These are phyloP conservation scores for Manihot esculenta DNA, from an alignment of 441 rosid species.

Conservation along the genomic window DNA sequence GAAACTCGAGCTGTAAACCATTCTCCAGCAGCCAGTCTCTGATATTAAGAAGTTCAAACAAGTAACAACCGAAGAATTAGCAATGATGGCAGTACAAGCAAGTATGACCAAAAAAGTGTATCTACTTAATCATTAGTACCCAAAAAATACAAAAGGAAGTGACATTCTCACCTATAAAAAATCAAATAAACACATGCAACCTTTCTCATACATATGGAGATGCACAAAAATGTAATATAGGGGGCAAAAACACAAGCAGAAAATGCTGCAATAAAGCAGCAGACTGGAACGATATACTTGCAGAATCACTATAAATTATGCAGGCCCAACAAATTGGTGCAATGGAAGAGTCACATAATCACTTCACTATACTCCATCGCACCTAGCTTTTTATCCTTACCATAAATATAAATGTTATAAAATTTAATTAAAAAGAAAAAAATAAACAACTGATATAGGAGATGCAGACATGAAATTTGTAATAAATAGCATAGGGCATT, in stretches of 20 bases:
- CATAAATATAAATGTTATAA: too few relatives aligned
- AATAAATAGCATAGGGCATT: neutral
- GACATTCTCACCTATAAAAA: neutral
- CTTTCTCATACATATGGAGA: too few relatives aligned
- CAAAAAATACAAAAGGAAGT: neutral
- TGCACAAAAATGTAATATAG: neutral
- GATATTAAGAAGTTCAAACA: constrained; percentile 17
- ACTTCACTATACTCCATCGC: neutral
- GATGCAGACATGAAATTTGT: neutral
- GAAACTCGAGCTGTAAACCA: constrained; percentile 99
- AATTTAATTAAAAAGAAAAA: neutral
- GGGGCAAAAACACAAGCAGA: neutral
- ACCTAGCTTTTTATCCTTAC: too few relatives aligned
- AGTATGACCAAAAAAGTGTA: neutral
- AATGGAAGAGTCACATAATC: neutral
- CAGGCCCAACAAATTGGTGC: neutral
- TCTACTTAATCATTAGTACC: neutral
- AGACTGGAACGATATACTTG: neutral
- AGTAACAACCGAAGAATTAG: neutral
- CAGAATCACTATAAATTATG: neutral
- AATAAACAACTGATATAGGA: neutral
- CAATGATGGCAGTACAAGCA: neutral
- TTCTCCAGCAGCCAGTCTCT: constrained; percentile 91
- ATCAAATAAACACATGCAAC: neutral
- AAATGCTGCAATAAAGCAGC: neutral